These are phyloP conservation scores for Mortierella sp. DNA, from an alignment of 371 early-diverging fungal species.

Conservation along the genomic window DNA sequence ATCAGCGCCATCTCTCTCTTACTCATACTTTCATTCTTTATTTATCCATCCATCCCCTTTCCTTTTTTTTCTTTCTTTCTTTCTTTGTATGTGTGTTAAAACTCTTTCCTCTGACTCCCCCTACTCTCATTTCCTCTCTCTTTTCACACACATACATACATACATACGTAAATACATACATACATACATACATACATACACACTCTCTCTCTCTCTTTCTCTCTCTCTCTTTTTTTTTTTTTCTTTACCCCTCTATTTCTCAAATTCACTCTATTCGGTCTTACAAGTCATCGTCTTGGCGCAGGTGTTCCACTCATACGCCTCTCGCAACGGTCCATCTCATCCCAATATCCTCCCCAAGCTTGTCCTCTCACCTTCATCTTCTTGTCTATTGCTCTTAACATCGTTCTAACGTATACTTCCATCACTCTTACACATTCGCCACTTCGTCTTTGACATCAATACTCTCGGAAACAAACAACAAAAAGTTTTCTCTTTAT, in stretches of 20 bases:
- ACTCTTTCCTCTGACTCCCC: background rate
- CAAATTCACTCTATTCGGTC: too few species aligned
- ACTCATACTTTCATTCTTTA: background rate
- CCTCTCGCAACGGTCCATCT: background rate
- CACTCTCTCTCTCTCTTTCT: too few species aligned
- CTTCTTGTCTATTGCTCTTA: background rate
- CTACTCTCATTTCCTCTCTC: background rate
- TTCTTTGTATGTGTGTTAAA: background rate
- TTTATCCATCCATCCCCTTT: background rate
- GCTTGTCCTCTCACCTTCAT: background rate
- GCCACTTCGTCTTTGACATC: background rate
- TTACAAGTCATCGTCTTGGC: too few species aligned
- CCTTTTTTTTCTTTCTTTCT: background rate
- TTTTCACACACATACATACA: background rate
- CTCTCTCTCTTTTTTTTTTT: too few species aligned
- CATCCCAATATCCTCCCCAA: background rate
- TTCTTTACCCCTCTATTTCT: too few species aligned
- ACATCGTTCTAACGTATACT: constrained; percentile 10
- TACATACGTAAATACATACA: too few species aligned
- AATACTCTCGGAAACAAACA: too few species aligned
- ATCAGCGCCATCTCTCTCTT: background rate
- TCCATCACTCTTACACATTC: constrained; percentile 9
- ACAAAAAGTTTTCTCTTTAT: background rate
- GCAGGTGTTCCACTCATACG: too few species aligned
- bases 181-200: too few species aligned